These are phyloP conservation scores for Pezicula rhizophila DNA, from an alignment of 2,329 filamentous ascomycete genomes.

Conservation along the genomic window DNA sequence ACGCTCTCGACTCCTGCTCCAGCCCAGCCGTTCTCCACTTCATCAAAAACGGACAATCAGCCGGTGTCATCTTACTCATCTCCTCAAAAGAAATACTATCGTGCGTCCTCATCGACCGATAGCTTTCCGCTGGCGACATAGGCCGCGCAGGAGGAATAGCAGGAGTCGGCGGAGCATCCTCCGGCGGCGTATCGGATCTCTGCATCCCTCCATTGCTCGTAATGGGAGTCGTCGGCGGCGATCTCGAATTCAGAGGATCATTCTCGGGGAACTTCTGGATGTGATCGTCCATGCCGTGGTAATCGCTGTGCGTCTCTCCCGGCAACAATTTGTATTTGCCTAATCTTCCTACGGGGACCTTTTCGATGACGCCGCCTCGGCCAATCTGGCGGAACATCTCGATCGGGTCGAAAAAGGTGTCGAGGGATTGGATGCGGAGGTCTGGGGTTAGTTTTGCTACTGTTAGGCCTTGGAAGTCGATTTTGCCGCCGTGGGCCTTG, in stretches of 20 bases:
- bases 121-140: conserved; percentile 1
- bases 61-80: conserved; percentile 5
- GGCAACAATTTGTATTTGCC: conserved; percentile 11
- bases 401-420: conserved; percentile 61
- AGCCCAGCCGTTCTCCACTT: conserved; percentile 1
- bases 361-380: conserved; percentile 30
- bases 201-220: too few species aligned
- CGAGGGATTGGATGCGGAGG: conserved; percentile 50
- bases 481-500: conserved; percentile 52
- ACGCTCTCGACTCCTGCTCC: not conserved
- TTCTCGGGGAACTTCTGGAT: not conserved
- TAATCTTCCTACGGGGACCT: conserved; percentile 1
- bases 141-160: not conserved
- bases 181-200: too few species aligned
- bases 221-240: not conserved
- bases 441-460: conserved; percentile 56
- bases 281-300: not conserved
- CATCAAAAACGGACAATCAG: conserved; percentile 9
- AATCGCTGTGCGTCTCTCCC: conserved; percentile 7
- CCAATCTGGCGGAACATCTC: conserved; percentile 63
- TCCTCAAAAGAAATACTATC: conserved; percentile 2
- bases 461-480: conserved; percentile 59
- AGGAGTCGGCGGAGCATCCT: too few species aligned
- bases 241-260: not conserved
- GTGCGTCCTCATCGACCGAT: not conserved